A percentile compares a stretch with the other conserved stretches of the same genome.
Conservation (phyloP, 2,329 filamentous ascomycete genomes). For the Xylaria multiplex region DNA sequence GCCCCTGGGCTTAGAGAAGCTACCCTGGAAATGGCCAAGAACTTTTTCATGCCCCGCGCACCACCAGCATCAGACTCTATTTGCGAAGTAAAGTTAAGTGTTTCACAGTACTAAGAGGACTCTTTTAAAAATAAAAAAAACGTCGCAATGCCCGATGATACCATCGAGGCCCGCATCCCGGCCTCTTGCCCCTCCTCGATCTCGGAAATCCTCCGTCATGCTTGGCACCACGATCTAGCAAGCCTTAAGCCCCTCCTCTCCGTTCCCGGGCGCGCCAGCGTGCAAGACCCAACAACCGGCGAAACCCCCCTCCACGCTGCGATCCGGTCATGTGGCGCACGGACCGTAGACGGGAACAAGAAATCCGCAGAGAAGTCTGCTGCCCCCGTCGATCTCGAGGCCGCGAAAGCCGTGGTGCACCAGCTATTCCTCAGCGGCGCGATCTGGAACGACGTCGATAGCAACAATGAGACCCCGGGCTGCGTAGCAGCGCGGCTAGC, state of each 20-base stretch:
- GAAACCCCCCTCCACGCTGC: slow-evolving; percentile 91
- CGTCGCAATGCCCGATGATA: slow-evolving; percentile 55
- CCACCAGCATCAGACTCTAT: not conserved
- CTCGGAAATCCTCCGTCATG: slow-evolving; percentile 62
- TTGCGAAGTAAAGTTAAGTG: not conserved
- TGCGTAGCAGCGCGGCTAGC: slow-evolving; percentile 81
- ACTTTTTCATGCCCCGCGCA: slow-evolving; percentile 30
- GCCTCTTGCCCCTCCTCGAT: slow-evolving; percentile 61
- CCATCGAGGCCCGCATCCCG: slow-evolving; percentile 63
- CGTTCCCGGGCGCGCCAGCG: slow-evolving; percentile 71
- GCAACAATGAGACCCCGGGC: slow-evolving; percentile 87
- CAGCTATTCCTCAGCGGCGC: slow-evolving; percentile 87
- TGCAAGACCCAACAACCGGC: slow-evolving; percentile 85
- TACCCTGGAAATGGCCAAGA: slow-evolving; percentile 23
- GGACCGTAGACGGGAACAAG: slow-evolving; percentile 41
- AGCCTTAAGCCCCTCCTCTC: slow-evolving; percentile 76
- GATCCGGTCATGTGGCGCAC: slow-evolving; percentile 75
- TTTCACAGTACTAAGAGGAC: not conserved
- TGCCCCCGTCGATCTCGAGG: slow-evolving; percentile 55
- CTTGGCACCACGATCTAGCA: slow-evolving; percentile 70
- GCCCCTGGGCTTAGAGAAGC: slow-evolving; percentile 53
- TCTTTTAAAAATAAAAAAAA: not conserved
- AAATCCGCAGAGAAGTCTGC: slow-evolving; percentile 51
- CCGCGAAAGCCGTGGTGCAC: slow-evolving; percentile 73
- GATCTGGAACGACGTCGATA: slow-evolving; percentile 96